Percentiles rank a stretch among this genome's conserved stretches.
These are phyloP conservation scores for Lentinula guzmanii DNA, from an alignment of 768 basidiomycete genomes.

Conservation along the genomic window DNA sequence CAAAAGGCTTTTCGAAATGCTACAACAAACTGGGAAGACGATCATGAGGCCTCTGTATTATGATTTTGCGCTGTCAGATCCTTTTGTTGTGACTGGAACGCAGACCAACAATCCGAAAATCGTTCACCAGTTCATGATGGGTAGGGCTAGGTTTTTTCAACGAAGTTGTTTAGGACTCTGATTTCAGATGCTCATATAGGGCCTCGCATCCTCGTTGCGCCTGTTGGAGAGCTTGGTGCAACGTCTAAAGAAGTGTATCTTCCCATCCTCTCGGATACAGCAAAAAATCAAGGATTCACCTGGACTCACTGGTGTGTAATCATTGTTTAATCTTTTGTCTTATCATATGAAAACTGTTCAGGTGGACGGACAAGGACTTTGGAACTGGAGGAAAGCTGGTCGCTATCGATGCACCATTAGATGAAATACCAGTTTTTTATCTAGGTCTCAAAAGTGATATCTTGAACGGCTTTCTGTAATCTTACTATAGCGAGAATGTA, in stretches of 20 bases:
- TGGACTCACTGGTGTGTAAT: conserved; percentile 16
- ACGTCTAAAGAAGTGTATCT: conserved; percentile 22
- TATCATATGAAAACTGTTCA: conserved; percentile 5
- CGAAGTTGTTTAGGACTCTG: neutral
- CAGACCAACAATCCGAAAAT: conserved; percentile 20
- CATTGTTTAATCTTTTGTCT: neutral
- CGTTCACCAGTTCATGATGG: conserved; percentile 29
- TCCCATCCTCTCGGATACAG: neutral
- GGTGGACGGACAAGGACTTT: conserved; percentile 27
- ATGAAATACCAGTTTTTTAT: conserved; percentile 29
- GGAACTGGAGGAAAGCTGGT: conserved; percentile 21
- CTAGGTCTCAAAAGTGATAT: conserved; percentile 24
- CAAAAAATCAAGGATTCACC: neutral
- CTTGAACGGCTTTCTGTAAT: conserved; percentile 12
- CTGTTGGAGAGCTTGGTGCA: conserved; percentile 23
- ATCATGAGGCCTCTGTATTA: conserved; percentile 27
- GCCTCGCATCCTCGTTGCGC: conserved; percentile 24
- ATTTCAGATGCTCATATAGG: conserved; percentile 12
- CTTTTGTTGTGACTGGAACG: conserved; percentile 20
- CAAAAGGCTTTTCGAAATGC: conserved; percentile 22
- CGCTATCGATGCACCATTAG: conserved; percentile 22
- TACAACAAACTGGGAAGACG: conserved; percentile 23
- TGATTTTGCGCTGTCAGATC: conserved; percentile 25
- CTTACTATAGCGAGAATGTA: neutral
- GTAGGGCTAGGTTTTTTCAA: conserved; percentile 10